A percentile compares a stretch with the other conserved stretches of the same genome.
These are phyloP conservation scores for Inga laurina DNA, from an alignment of 306 rosid species.

Conservation along the genomic window DNA sequence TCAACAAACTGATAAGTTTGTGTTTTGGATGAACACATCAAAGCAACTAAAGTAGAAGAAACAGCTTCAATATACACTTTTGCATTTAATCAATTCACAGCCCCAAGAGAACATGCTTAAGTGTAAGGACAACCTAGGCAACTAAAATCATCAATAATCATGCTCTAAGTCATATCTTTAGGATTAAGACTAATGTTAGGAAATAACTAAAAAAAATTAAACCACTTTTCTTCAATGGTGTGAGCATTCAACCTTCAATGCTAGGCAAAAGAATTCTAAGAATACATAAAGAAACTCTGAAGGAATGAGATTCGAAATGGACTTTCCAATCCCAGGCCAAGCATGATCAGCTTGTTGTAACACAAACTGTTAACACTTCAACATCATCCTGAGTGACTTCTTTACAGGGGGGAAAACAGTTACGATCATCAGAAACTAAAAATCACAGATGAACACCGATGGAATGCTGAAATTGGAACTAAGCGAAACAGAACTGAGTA, in stretches of 20 bases:
- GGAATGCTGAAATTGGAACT: conserved; percentile 20
- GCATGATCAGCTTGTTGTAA: not conserved
- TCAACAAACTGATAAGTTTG: conserved; percentile 35
- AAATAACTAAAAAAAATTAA: not conserved
- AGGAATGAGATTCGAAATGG: not conserved
- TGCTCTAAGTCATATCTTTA: not conserved
- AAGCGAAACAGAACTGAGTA: conserved; percentile 35
- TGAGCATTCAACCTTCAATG: not conserved
- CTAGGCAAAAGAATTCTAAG: not conserved
- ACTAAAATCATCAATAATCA: not conserved
- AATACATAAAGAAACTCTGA: not conserved
- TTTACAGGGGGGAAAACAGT: no score
- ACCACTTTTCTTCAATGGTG: not conserved
- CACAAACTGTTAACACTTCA: not conserved
- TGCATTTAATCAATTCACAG: not conserved
- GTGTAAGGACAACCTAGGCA: not conserved
- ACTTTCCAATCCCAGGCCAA: not conserved
- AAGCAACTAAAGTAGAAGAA: conserved; percentile 20
- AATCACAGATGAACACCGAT: not conserved
- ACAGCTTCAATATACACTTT: not conserved
- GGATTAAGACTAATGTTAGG: not conserved
- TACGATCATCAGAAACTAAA: conserved; percentile 27
- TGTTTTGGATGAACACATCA: conserved; percentile 30
- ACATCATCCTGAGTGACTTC: not conserved
- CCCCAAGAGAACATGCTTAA: not conserved